Base-by-base conservation (phyloP, 306 rosid species). In the Sindora glabra region DNA sequence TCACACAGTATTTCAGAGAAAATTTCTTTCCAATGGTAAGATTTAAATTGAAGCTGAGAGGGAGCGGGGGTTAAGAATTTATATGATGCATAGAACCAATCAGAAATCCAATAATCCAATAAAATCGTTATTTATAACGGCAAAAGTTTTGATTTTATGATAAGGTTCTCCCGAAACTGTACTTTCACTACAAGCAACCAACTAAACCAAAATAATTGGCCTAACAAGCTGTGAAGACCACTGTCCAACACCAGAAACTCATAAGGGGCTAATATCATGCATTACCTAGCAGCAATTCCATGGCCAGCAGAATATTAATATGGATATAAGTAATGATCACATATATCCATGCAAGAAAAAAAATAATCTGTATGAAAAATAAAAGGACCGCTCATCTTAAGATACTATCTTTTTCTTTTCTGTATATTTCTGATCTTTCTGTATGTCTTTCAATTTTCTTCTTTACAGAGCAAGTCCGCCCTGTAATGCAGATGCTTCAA, bases 301-400 rank as follows among this genome's bases (percentile, higher is more conserved):
- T 48, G 26, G 52, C 11, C 51, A 48, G 68, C 56, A 61, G 69
- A 56, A 54, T 37, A 56, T 50, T 78, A n/a, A 65, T 61, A 73
- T 56, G 80, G 74, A 56, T 74, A 71, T 48, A 74, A 51, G 63
- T 68, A 76, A 65, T n/a, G n/a, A n/a, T n/a, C n/a, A n/a, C n/a
- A n/a, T 41, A 61, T 48, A 65, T 74, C 75, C 78, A 73, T 38
- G 84, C 67, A 73, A 68, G 68, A 71, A 80, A 74, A 79, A 73
- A 74, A 77, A 69, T 58, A 50, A 82, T 69, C 65, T 83, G 78
- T 83, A 85, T 89, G 81, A 72, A 79, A 67, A 84, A 58, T 63
- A 75, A 74, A 49, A 68, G 44, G 74, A 78, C 45, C 71, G 59
- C 75, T 61, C 63, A 23, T 59, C 74, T 50, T 41, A 71, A 25